Base-by-base conservation (phyloP, 306 rosid genomes). In the Cajanus cajan region DNA sequence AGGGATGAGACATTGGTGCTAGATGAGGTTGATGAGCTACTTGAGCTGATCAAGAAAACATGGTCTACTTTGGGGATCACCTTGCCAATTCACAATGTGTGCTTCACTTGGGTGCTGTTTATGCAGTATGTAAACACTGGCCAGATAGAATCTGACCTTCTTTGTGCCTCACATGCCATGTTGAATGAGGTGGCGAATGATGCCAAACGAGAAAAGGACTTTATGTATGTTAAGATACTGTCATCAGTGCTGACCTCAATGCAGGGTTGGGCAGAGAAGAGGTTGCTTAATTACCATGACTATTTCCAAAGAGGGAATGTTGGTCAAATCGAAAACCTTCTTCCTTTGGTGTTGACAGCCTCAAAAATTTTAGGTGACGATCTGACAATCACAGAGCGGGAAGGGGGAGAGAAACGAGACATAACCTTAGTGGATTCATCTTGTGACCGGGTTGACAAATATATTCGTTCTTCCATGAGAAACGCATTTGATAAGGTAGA, bases 31-130 rank as follows among this genome's bases (percentile, higher is more conserved):
- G 98, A 95, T 18, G 98, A 92, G 87, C 83, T 95, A 4, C 84
- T 95, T 8, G 98, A 95, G 79, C 83, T 95, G 8, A 91, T 95
- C 72, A 90, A 90, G 84, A 95, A 95, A 78, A 91, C 96, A 0
- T 95, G 98, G 98, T 73, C 90, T 1, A 89, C 89, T 0, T 78
- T 95, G 12, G 98, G 98, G 36, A 89, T 92, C 80, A 88, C 89
- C 1, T 71, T 86, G 85, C 83, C 93, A 0, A 80, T 91, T 41
- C 98, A 92, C 85, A 91, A 92, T 31, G 78, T 85, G 33, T 95
- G 98, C 76, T 92, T 95, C 84, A 78, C 98, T 25, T 95, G 98
- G 98, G 91, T 90, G 18, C 72, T 95, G 59, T 92, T 95, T 51
- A 85, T 79, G 21, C 98, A 91, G 33, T 95, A 92, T 11, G 74